Conservation (phyloP, 148 eudicot species). For the Drosera capensis region DNA sequence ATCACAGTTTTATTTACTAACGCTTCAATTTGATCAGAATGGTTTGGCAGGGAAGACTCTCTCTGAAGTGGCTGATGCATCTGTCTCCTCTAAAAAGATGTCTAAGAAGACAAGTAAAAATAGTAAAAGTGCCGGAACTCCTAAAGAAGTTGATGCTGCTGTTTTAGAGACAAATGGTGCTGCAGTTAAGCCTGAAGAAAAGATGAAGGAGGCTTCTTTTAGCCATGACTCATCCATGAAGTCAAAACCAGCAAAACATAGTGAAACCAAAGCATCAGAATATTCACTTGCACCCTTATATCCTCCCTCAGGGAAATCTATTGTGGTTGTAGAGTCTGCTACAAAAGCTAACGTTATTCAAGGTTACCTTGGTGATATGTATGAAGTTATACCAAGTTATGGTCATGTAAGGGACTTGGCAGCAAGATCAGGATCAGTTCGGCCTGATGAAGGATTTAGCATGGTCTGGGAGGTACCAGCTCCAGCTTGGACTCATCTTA, state of each 20-base stretch:
- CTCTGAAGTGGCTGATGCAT: slow-evolving; percentile 16
- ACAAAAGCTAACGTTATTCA: slow-evolving; percentile 96
- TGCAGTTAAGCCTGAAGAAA: slow-evolving; percentile 9
- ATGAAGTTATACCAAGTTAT: slow-evolving; percentile 89
- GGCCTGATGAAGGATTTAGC: slow-evolving; percentile 90
- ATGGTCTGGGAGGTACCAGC: slow-evolving; percentile 99
- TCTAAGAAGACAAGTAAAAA: slow-evolving; percentile 20
- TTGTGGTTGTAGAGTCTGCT: slow-evolving; percentile 79
- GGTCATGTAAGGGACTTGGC: slow-evolving; percentile 99
- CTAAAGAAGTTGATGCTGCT: slow-evolving; percentile 16
- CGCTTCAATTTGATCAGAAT: slow-evolving; percentile 28
- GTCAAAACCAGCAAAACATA: slow-evolving; percentile 12
- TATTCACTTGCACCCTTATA: slow-evolving; percentile 32
- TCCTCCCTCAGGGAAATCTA: slow-evolving; percentile 74
- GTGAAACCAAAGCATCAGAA: slow-evolving; percentile 25
- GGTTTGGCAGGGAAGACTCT: slow-evolving; percentile 17
- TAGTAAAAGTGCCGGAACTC: slow-evolving; percentile 22
- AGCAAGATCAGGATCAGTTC: slow-evolving; percentile 86
- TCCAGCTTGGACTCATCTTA: slow-evolving; percentile 92
- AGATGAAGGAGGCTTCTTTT: slow-evolving; percentile 13
- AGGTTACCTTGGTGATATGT: slow-evolving; percentile 93
- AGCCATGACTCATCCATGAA: slow-evolving; percentile 13
- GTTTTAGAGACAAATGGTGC: slow-evolving; percentile 15
- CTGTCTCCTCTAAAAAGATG: slow-evolving; percentile 17
- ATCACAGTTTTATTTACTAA: slow-evolving; percentile 17